Evolutionary conservation across 148 eudicot genomes (phyloP), one percentile per base, ranked within the genome.

Genomic region (Camellia lanceoleosa): DNA sequence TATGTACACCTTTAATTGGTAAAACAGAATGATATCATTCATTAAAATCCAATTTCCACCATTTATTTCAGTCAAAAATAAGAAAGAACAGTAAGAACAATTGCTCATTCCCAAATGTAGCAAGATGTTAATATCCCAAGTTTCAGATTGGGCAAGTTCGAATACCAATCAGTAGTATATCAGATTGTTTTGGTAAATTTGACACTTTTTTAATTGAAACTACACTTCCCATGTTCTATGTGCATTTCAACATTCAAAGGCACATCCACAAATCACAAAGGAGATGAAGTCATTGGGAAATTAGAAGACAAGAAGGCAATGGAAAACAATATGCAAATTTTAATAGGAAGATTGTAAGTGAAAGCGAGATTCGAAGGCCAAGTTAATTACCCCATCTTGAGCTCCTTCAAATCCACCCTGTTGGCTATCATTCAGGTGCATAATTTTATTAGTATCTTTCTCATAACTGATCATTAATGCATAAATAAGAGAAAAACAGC

Each of bases 361-460:
- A 74, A 19, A 55, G 18, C 30, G n/a, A 47, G 51, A 60, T 15
- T 49, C 12, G 7, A 42, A 66, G 67, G 58, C 47, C 68, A 13
- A 56, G 61, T 70, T 44, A 30, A 80, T 77, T 89, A 95, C 98
- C 98, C 98, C 98, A 93, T 93, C 87, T 93, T 95, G 65, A 95
- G 93, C 85, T 95, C 98, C 85, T 95, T 95, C 84, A 89, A 54
- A 75, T 90, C 94, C 97, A 89, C 84, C 78, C 94, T 92, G 80
- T 81, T 88, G 73, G 92, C 98, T 95, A 84, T 82, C 76, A 89
- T 81, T 80, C 80, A 80, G 82, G 58, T 82, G 68, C 67, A 72
- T 30, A 83, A 68, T 73, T 8, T 43, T 12, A 66, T 89, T 79
- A 89, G 84, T 49, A 79, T 83, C 73, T 46, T 81, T 75, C 67